A percentile compares a stretch with the other conserved stretches of the same genome.
Evolutionary conservation across 768 basidiomycete genomes (phyloP).

Genomic region (Cystobasidium ongulense): DNA sequence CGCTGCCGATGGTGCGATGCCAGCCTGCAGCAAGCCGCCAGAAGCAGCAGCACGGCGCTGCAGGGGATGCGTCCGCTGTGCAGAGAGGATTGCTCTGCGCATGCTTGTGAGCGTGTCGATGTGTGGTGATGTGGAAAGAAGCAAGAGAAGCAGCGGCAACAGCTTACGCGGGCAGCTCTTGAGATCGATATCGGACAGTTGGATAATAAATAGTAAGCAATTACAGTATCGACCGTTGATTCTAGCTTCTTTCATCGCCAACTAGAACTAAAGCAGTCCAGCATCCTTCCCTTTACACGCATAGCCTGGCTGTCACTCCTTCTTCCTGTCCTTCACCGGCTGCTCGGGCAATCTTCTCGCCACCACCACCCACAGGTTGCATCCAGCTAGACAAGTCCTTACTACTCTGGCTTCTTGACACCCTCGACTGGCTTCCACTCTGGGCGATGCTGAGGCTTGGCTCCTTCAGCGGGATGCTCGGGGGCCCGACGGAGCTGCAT

Average conservation of each 20-base stretch:
- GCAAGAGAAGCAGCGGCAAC: too few relatives aligned
- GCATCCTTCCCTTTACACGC: not conserved
- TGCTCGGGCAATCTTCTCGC: not conserved
- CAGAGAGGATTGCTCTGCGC: constrained; percentile 6
- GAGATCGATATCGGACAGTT: too few relatives aligned
- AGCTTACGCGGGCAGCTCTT: too few relatives aligned
- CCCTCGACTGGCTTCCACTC: constrained; percentile 6
- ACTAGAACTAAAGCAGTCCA: too few relatives aligned
- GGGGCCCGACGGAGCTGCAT: constrained; percentile 18
- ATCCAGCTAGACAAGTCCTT: not conserved
- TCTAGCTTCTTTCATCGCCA: too few relatives aligned
- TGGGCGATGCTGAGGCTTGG: not conserved
- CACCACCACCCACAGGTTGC: not conserved
- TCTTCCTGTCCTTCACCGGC: not conserved
- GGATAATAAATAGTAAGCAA: too few relatives aligned
- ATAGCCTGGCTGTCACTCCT: not conserved
- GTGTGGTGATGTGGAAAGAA: not conserved
- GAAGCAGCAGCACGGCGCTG: not conserved
- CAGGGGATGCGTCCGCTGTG: not conserved
- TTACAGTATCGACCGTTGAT: too few relatives aligned
- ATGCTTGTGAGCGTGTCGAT: not conserved
- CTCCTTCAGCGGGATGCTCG: constrained; percentile 4
- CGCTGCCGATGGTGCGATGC: not conserved
- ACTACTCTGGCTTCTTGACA: not conserved
- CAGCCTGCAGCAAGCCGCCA: too few relatives aligned